Evolutionary conservation across 148 eudicot genomes (phyloP).

Genomic region (Vaccinium vitisidaea): DNA sequence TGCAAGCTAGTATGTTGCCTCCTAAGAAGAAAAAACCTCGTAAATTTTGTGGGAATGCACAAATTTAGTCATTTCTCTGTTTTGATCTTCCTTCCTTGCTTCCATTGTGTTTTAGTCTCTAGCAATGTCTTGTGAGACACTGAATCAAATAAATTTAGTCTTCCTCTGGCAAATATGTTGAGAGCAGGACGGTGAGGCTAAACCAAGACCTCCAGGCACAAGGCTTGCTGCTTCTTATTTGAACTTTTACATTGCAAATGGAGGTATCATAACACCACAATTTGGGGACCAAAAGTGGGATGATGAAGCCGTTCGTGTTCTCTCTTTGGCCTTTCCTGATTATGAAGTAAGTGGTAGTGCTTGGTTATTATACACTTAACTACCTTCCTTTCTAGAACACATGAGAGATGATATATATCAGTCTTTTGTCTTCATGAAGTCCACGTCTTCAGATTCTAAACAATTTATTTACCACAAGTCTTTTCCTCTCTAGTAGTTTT

Average conservation of each 20-base stretch:
- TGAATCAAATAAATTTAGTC: neutral
- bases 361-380: conserved; percentile 11
- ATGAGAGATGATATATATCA: neutral
- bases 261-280: conserved; percentile 79
- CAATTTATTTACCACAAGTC: neutral
- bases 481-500: neutral
- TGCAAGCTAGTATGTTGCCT: neutral
- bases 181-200: conserved; percentile 66
- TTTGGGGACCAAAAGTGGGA: conserved; percentile 96
- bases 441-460: neutral
- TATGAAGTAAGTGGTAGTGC: conserved; percentile 47
- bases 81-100: neutral
- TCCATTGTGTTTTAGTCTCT: neutral
- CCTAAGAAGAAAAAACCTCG: neutral
- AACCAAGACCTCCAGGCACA: conserved; percentile 69
- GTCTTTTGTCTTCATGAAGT: neutral
- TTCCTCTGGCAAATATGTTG: conserved; percentile 10
- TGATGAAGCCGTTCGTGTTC: conserved; percentile 74
- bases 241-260: conserved; percentile 90
- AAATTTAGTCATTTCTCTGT: neutral
- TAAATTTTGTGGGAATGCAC: neutral
- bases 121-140: neutral
- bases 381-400: neutral
- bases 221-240: conserved; percentile 96
- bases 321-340: conserved; percentile 61